phyloP scores from a whole-genome alignment of 495 filamentous ascomycete species.

The Trichoderma virens region DNA sequence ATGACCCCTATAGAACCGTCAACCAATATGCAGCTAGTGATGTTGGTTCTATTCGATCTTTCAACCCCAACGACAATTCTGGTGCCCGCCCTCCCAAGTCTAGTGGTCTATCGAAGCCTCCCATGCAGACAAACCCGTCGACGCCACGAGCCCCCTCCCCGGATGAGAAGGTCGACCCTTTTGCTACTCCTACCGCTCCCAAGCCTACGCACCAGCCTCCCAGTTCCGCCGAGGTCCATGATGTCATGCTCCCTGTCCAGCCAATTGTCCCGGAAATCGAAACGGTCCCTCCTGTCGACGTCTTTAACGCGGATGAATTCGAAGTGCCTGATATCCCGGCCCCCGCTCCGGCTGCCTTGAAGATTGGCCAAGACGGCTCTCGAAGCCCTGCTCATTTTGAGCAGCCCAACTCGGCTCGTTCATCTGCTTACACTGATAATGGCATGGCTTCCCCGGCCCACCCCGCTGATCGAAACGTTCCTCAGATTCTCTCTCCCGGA shows the following conservation, averaged over 20 bases:
- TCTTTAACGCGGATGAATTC: constrained; percentile 7
- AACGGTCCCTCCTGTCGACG: constrained; percentile 20
- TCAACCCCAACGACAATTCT: constrained; percentile 42
- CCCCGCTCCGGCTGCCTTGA: constrained; percentile 4
- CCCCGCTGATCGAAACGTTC: constrained; percentile 18
- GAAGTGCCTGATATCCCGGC: constrained; percentile 8
- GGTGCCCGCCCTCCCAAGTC: constrained; percentile 20
- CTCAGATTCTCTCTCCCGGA: constrained; percentile 13
- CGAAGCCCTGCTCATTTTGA: background rate
- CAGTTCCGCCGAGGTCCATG: constrained; percentile 8
- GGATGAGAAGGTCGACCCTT: constrained; percentile 5
- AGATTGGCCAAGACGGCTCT: background rate
- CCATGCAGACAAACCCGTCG: constrained; percentile 13
- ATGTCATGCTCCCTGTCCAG: constrained; percentile 8
- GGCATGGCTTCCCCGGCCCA: background rate
- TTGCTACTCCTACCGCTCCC: constrained; percentile 15
- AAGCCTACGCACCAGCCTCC: constrained; percentile 16
- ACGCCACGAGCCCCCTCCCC: constrained; percentile 14
- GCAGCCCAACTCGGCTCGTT: constrained; percentile 13
- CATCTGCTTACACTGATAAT: constrained; percentile 14
- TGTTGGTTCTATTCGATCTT: constrained; percentile 49
- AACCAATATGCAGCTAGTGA: constrained; percentile 52
- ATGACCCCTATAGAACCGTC: constrained; percentile 81
- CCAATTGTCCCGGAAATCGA: constrained; percentile 13
- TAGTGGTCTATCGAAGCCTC: constrained; percentile 14